Conservation (phyloP, 768 basidiomycete genomes). For the Leccinum barrowsii region DNA sequence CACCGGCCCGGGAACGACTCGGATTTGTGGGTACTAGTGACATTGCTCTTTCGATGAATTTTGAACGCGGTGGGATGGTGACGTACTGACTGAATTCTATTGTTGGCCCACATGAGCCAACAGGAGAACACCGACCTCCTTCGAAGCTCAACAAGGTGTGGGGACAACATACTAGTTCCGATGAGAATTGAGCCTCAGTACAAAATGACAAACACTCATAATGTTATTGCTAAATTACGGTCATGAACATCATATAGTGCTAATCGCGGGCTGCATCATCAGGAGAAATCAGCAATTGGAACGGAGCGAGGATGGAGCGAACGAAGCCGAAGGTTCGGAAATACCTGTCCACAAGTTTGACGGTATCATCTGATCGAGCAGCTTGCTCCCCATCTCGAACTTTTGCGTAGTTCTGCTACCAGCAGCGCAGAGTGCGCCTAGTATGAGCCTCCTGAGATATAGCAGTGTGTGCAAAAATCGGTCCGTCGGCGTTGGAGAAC, state of each 20-base stretch:
- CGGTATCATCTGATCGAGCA: slow-evolving; percentile 79
- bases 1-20: too few species aligned
- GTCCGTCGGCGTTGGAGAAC: too few species aligned
- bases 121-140: too few species aligned
- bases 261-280: slow-evolving; percentile 48
- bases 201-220: not conserved
- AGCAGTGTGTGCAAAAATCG: too few species aligned
- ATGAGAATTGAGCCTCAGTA: not conserved
- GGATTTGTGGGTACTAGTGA: too few species aligned
- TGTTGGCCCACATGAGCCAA: too few species aligned
- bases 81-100: too few species aligned
- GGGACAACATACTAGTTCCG: too few species aligned
- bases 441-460: slow-evolving; percentile 46
- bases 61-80: too few species aligned
- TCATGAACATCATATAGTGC: slow-evolving; percentile 36
- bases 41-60: too few species aligned
- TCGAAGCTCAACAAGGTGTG: too few species aligned
- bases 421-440: slow-evolving; percentile 80
- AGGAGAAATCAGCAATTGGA: not conserved
- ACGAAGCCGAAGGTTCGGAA: too few species aligned
- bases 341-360: slow-evolving; percentile 83
- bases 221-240: not conserved
- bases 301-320: not conserved
- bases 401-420: slow-evolving; percentile 84
- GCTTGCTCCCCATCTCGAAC: slow-evolving; percentile 82